Base-by-base conservation (phyloP, 768 basidiomycete species). In the Cyathus striatus region DNA sequence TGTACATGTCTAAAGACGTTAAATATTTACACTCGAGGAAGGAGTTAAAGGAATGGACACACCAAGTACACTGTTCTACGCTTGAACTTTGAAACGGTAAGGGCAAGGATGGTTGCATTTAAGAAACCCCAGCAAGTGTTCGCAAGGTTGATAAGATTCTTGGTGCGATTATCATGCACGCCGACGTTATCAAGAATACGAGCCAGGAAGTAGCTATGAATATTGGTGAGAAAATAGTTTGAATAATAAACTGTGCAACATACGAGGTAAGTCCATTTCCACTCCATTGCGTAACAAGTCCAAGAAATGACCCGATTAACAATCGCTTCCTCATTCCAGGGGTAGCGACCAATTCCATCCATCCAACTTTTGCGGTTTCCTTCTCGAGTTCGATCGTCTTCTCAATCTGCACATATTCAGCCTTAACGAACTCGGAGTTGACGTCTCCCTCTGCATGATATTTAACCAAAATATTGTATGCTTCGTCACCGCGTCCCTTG, bases 371-470 rank as follows among this genome's bases (percentile, higher is more conserved):
- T 5, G 65, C 50, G 5, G 60, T 68, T 56, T 77, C 75, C 48
- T 58, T 55, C 57, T 80, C 77, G 24, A 79, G 53, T 50, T 75
- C 70, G 4, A 82, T 53, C 0, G 79, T 80, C 45, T 68, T 64
- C 51, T 76, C 66, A 45, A 81, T 81, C 58, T 81, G 68, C 2
- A 66, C 63, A 49, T 66, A 80, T 52, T 81, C 79, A 1, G 78
- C 76, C 50, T 73, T 73, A 40, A 77, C 78, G 38, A 82, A 75
- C 45, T 75, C 74, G 2, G 74, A 73, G 25, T 66, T 52, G 14
- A 61, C 54, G 48, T 83, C 70, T 2, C 79, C 78, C 43, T 82
- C 80, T 0, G 75, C 80, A 48, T 82, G 81, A 41, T 81, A 82
- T 44, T 75, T 78, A 14, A 60, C 69, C 20, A 82, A 64, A 34